Conservation (phyloP, 2,329 filamentous ascomycete species). For the Colletotrichum endophyticum region DNA sequence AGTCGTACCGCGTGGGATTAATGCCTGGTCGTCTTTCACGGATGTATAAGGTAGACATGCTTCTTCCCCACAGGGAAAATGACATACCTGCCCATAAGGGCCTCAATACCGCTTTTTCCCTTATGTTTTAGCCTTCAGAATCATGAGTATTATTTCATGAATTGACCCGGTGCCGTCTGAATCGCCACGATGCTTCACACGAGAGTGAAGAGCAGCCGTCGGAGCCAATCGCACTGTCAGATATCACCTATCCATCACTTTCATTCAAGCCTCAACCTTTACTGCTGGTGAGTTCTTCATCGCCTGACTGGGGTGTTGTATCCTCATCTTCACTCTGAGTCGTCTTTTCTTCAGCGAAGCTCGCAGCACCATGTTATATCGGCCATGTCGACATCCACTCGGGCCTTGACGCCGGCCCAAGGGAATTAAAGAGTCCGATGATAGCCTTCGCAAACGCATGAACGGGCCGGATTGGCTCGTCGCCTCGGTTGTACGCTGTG, state of each 20-base stretch:
- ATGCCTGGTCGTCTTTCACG: not conserved
- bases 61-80: not conserved
- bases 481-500: not conserved
- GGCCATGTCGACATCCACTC: not conserved
- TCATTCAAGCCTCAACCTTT: not conserved
- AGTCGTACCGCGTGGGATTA: fast-evolving
- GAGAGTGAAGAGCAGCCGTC: not conserved
- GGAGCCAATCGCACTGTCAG: not conserved
- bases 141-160: fast-evolving
- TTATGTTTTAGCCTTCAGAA: not conserved
- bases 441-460: not conserved
- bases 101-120: not conserved
- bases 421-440: not conserved
- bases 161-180: not conserved
- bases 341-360: not conserved
- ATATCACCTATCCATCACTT: not conserved
- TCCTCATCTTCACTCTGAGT: fast-evolving
- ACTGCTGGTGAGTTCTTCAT: not conserved
- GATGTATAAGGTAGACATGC: not conserved
- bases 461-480: not conserved
- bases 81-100: not conserved
- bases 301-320: fast-evolving
- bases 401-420: not conserved
- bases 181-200: not conserved
- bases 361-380: not conserved